Evolutionary conservation across 345 rosid species (phyloP).

Genomic region (Firmiana major): DNA sequence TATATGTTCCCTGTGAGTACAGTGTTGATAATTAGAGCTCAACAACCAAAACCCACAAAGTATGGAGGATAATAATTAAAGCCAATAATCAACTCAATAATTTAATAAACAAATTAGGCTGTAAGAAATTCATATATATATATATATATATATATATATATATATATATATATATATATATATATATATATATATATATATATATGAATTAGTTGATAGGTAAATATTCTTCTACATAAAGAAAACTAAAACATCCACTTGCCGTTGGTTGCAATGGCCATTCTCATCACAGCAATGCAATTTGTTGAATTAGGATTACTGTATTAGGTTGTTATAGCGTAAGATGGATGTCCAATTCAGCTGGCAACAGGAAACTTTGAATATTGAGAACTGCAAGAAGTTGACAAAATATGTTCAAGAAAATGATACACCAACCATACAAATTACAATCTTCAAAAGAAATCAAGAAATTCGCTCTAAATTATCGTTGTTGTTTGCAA

Average conservation of each 20-base stretch:
- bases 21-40: background rate
- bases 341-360: background rate
- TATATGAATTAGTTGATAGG: background rate
- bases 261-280: background rate
- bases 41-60: background rate
- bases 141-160: background rate
- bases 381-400: background rate
- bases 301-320: background rate
- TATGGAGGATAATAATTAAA: background rate
- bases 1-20: too few species aligned
- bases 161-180: background rate
- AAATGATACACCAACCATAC: conserved; percentile 1
- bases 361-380: background rate
- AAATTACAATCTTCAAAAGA: background rate
- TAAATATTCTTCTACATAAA: background rate
- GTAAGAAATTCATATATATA: background rate
- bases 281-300: background rate
- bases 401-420: background rate
- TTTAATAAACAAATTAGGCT: background rate
- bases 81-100: background rate
- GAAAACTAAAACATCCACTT: background rate
- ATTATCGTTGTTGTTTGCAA: background rate
- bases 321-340: background rate
- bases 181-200: background rate
- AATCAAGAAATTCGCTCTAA: background rate